phyloP scores from a whole-genome alignment of 352 stramenopile species.

The Pythium diclinum region DNA sequence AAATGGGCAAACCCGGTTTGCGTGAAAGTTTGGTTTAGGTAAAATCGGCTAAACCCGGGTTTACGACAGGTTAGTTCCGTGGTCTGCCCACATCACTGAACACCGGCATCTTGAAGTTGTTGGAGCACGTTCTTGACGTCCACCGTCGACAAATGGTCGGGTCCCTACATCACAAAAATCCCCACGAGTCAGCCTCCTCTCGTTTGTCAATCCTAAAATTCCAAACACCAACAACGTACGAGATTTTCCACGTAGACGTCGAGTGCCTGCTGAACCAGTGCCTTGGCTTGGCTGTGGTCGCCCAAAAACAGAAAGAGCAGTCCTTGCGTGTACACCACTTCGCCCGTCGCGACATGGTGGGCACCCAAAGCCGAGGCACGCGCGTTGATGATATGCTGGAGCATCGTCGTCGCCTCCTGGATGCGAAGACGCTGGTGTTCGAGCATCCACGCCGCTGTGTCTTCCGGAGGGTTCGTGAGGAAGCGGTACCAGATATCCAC shows the following conservation, averaged over 20 bases:
- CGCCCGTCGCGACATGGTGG: conserved; percentile 54
- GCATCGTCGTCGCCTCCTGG: conserved; percentile 53
- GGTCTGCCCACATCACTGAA: conserved; percentile 15
- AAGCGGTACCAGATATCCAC: conserved; percentile 82
- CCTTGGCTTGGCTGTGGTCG: conserved; percentile 47
- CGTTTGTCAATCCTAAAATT: not conserved
- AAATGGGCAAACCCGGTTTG: no score
- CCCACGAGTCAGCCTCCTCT: not conserved
- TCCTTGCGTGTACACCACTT: conserved; percentile 58
- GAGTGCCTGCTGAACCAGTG: conserved; percentile 46
- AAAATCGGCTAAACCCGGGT: no score
- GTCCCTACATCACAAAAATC: conserved; percentile 29
- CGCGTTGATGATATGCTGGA: conserved; percentile 47
- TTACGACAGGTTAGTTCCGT: no score
- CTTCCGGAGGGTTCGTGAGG: conserved; percentile 62
- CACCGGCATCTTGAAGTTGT: conserved; percentile 43
- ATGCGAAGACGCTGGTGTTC: conserved; percentile 55
- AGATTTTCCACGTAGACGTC: conserved; percentile 56
- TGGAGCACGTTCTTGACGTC: conserved; percentile 54
- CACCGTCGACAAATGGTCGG: conserved; percentile 54
- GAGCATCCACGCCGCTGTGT: conserved; percentile 62
- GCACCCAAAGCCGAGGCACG: conserved; percentile 39
- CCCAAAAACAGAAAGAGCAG: conserved; percentile 55
- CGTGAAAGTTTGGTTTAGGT: no score
- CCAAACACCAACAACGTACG: conserved; percentile 23